Base-by-base conservation (phyloP, 2,329 filamentous ascomycete species). In the Penicillium concentricum region DNA sequence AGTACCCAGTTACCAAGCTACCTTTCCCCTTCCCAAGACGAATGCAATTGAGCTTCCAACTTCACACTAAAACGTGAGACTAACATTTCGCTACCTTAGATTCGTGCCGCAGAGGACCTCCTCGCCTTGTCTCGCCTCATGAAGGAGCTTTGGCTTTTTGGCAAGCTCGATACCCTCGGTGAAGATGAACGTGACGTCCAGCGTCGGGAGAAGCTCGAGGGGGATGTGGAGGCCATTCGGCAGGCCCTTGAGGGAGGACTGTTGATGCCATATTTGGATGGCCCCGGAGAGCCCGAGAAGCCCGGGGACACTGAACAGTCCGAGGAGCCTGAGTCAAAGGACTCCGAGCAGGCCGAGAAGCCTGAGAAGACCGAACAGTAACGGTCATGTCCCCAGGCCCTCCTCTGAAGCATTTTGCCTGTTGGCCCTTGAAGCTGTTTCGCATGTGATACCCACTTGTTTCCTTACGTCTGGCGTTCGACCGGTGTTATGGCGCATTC, bases 81-180 rank as follows among this genome's bases (percentile, higher is more conserved):
- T 56, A 26, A 58, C 15, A 26, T 42, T 39, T 2, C 3, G 15
- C n/a, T 20, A 16, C 20, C 18, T 46, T 32, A 84, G 84, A 81
- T 87, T 60, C 82, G 83, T 55, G 81, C 83, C 1, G 81, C 82
- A 15, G 85, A 89, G 73, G 85, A 87, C 53, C 76, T 87, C 12
- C 78, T 86, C 56, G 79, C 80, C 13, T 70, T 88, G 15, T 85
- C 84, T 26, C 81, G 86, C 22, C 79, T 81, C 26, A 76, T 89
- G 73, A 87, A 88, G 67, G 86, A 88, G 67, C 77, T 84, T 22
- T 88, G 86, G 86, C 75, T 88, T 6, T 87, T 87, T 64, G 86
- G 86, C 3, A 83, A 84, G 56, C 76, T 88, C 42, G 80, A 87
- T 55, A 86, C 84, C 0, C 68, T 87, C 2, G 79, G 76, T 15